Evolutionary conservation across 2,329 filamentous ascomycete species (phyloP), one percentile per base, ranked within the genome.

Genomic region (Balansia obtecta): DNA sequence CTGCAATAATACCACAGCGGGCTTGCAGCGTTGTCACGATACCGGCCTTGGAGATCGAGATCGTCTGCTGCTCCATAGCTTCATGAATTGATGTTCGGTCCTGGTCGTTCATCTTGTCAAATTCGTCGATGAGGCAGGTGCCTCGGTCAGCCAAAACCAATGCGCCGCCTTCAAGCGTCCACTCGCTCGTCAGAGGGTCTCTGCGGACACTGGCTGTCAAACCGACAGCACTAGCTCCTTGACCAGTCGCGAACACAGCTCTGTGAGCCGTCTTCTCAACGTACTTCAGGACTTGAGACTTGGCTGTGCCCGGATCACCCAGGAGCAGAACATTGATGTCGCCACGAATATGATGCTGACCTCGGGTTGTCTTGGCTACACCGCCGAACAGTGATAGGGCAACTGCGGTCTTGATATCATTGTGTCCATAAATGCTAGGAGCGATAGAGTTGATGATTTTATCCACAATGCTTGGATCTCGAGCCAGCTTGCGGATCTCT

Each of bases 101-200:
- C 64, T 97, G 89, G 65, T 98, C 93, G 66, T 97, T 97, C 93
- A 98, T 98, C 76, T 98, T 98, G 78, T 98, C 93, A 61, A 98
- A 98, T 69, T 98, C 93, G 61, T 98, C 93, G 55, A 98, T 98
- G 32, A 98, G 75, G 62, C 93, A 97, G 15, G 88, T 95, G 40
- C 93, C 93, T 57, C 88, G 85, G 65, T 98, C 93, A 15, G 93
- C 93, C 50, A 98, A 80, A 61, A 98, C 93, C 11, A 98, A 76
- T 4, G 93, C 93, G 63, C 93, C 93, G 55, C 93, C 93, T 70
- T 98, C 93, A 2, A 98, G 74, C 6, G 93, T 97, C 91, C 93
- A 98, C 69, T 98, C 93, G 65, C 85, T 87, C 2, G 93, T 98
- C 63, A 97, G 74, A 5, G 93, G 93, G 64, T 98, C 93, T 56